A percentile compares a stretch with the other conserved stretches of the same genome.
Evolutionary conservation across 75 land plant species (phyloP).

Genomic region (Selaginella tamariscina): DNA sequence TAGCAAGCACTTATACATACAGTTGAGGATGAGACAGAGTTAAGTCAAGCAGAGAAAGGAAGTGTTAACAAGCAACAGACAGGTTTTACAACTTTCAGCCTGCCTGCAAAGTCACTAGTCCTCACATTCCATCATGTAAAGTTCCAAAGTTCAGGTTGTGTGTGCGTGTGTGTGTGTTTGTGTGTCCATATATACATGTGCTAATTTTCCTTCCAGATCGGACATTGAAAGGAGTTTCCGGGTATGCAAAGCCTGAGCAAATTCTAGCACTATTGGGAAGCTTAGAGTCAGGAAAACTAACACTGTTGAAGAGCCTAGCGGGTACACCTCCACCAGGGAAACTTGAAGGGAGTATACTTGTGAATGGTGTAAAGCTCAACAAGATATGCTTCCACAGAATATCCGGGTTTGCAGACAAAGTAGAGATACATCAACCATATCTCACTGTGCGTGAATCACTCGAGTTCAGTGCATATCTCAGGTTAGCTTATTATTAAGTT

Average conservation of each 20-base stretch:
- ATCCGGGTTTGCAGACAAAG: slow-evolving; percentile 5
- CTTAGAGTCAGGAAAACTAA: slow-evolving; percentile 20
- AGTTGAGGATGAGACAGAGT: not conserved
- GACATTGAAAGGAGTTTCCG: slow-evolving; percentile 17
- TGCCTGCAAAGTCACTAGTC: slow-evolving; percentile 22
- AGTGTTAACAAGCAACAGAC: not conserved
- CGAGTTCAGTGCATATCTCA: slow-evolving; percentile 27
- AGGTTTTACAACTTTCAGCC: not conserved
- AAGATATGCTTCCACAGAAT: not conserved
- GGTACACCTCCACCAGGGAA: slow-evolving; percentile 15
- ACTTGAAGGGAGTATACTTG: not conserved
- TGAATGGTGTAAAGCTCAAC: not conserved
- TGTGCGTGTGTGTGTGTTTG: too few relatives aligned
- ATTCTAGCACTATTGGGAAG: slow-evolving; percentile 27
- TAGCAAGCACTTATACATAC: not conserved
- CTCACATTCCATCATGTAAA: slow-evolving; percentile 21
- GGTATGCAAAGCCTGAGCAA: slow-evolving; percentile 20
- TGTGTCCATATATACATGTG: too few relatives aligned
- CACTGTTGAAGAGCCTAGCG: slow-evolving; percentile 23
- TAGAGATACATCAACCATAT: slow-evolving; percentile 13
- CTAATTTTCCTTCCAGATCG: slow-evolving; percentile 13
- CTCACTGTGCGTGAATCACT: slow-evolving; percentile 28
- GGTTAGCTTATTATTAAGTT: too few relatives aligned
- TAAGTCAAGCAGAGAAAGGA: not conserved
- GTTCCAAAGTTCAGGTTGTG: too few relatives aligned